Conservation (phyloP, 129 eudicot species). For the Flaveria ramosissima region DNA sequence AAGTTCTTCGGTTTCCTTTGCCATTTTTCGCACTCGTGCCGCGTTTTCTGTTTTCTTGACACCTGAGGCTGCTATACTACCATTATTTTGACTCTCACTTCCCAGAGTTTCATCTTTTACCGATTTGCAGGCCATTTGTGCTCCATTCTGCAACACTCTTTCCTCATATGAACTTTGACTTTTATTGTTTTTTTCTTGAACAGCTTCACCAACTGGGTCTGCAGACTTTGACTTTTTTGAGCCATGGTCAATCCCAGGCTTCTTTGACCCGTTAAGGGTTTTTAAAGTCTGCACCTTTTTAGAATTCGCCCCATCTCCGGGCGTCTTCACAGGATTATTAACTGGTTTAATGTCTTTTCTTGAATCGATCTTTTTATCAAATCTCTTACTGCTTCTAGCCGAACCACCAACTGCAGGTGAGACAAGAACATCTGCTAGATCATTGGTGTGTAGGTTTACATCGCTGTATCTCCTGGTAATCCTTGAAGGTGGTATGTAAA, state of each 20-base stretch:
- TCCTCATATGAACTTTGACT: neutral
- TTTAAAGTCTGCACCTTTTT: conserved; percentile 18
- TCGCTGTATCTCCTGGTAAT: conserved; percentile 40
- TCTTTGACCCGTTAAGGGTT: neutral
- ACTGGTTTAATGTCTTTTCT: conserved; percentile 26
- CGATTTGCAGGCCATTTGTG: neutral
- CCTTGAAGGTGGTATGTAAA: conserved; percentile 31
- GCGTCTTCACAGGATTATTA: conserved; percentile 1
- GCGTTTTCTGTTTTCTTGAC: neutral
- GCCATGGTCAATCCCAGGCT: conserved; percentile 10
- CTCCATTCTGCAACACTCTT: conserved; percentile 20
- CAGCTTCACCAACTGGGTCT: conserved; percentile 22
- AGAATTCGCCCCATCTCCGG: conserved; percentile 15
- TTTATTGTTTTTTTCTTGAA: conserved; percentile 33
- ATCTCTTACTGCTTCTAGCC: conserved; percentile 18
- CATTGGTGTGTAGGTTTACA: conserved; percentile 27
- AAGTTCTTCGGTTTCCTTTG: conserved; percentile 4
- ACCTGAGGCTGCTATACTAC: conserved; percentile 12
- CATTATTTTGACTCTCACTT: neutral
- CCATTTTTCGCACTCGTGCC: neutral
- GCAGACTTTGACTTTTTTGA: conserved; percentile 22
- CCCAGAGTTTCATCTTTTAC: conserved; percentile 23
- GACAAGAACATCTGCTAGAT: conserved; percentile 18
- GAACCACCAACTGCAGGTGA: conserved; percentile 10
- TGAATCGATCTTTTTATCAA: conserved; percentile 17